Conservation (phyloP, 1,284 basidiomycete genomes). For the Trametes versicolor region DNA sequence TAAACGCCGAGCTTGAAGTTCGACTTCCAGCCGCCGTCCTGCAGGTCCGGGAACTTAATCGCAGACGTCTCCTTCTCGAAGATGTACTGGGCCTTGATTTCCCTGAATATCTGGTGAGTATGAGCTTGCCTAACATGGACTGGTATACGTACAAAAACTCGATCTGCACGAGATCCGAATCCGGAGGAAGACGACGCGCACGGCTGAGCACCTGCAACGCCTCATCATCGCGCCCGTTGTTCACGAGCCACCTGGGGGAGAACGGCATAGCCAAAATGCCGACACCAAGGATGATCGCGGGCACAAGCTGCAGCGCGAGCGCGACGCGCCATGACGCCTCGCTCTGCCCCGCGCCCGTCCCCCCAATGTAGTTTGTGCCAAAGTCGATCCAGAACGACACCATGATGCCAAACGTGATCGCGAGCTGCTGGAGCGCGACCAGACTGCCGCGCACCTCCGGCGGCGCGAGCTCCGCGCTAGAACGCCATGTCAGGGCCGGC, state of each 20-base stretch:
- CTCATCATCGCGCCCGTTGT: constrained; percentile 79
- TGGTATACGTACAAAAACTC: constrained; percentile 70
- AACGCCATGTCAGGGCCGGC: constrained; percentile 2
- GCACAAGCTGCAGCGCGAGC: constrained; percentile 79
- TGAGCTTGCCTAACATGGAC: background rate
- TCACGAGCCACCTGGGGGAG: constrained; percentile 79
- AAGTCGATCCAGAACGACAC: constrained; percentile 86
- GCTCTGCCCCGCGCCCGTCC: constrained; percentile 60
- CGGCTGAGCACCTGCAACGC: constrained; percentile 70
- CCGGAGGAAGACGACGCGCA: constrained; percentile 64
- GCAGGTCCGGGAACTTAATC: constrained; percentile 67
- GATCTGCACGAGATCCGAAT: constrained; percentile 76
- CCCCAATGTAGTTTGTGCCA: constrained; percentile 80
- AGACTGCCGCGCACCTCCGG: constrained; percentile 86
- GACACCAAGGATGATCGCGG: constrained; percentile 71
- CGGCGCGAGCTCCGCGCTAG: constrained; percentile 73
- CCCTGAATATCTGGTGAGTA: constrained; percentile 48
- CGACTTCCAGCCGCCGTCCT: constrained; percentile 66
- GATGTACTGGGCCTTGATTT: constrained; percentile 81
- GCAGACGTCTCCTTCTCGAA: constrained; percentile 75
- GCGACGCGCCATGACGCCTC: constrained; percentile 84
- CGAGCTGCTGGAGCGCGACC: constrained; percentile 84
- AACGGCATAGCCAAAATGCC: constrained; percentile 78
- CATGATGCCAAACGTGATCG: constrained; percentile 79
- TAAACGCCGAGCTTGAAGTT: constrained; percentile 69